Evolutionary conservation across 192 early-diverging fungal species (phyloP).

Genomic region (Umbelopsis ramanniana): DNA sequence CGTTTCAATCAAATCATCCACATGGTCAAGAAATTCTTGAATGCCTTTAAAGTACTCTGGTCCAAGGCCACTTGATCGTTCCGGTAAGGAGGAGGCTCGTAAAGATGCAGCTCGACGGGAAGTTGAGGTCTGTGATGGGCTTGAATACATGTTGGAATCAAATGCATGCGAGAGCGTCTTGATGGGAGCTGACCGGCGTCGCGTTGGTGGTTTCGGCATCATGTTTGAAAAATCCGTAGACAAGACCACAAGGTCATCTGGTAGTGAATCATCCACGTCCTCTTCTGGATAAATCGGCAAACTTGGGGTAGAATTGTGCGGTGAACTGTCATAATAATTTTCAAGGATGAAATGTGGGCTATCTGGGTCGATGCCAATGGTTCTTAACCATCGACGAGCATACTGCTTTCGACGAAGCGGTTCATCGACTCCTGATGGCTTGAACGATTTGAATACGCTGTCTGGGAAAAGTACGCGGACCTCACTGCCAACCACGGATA

Average conservation of each 20-base stretch:
- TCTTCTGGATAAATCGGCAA: neutral
- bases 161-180: neutral
- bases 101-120: neutral
- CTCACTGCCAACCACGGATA: neutral
- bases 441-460: neutral
- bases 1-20: slow-evolving; percentile 41
- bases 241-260: slow-evolving; percentile 2
- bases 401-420: neutral
- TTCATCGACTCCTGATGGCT: neutral
- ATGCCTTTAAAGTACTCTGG: slow-evolving; percentile 43
- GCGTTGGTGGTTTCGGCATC: neutral
- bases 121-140: neutral
- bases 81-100: neutral
- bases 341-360: slow-evolving; percentile 3
- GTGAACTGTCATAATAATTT: neutral
- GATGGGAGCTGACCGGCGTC: neutral
- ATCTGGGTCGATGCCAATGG: slow-evolving; percentile 21
- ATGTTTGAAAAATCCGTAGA: slow-evolving; percentile 14
- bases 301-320: neutral
- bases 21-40: slow-evolving; percentile 40
- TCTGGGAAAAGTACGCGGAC: slow-evolving; percentile 4
- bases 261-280: neutral
- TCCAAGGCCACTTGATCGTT: slow-evolving; percentile 25
- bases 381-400: slow-evolving; percentile 11
- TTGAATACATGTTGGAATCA: slow-evolving; percentile 11